phyloP scores from a whole-genome alignment of 2,329 filamentous ascomycete genomes.

The Cladosporium sp. region DNA sequence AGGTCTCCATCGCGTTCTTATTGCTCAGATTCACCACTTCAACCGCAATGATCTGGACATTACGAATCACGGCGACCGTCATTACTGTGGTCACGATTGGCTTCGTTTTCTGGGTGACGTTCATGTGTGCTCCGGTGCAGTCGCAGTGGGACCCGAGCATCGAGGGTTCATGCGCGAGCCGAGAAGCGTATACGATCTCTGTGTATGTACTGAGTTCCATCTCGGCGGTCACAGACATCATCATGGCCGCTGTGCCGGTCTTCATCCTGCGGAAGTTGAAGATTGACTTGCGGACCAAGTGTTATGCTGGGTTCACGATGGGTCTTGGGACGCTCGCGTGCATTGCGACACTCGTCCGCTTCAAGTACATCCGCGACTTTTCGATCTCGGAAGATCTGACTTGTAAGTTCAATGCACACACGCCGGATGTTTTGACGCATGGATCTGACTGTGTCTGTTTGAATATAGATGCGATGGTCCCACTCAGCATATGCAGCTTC shows the following conservation, averaged over 20 bases:
- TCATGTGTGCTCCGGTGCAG: background rate
- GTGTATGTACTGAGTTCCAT: background rate
- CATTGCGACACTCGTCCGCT: background rate
- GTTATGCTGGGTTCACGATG: background rate
- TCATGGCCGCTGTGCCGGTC: background rate
- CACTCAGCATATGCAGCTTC: background rate
- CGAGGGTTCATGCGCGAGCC: background rate
- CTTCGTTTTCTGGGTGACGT: background rate
- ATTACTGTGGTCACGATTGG: background rate
- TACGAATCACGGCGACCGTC: background rate
- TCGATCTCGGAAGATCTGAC: background rate
- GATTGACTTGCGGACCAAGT: background rate
- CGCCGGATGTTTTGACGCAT: background rate
- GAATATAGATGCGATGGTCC: background rate
- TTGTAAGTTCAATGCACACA: background rate
- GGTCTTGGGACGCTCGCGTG: background rate
- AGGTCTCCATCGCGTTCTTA: background rate
- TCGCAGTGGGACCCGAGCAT: constrained; percentile 1
- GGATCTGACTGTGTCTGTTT: background rate
- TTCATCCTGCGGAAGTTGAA: background rate
- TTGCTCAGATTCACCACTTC: background rate
- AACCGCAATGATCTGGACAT: background rate
- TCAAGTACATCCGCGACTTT: constrained; percentile 6
- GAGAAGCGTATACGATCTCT: background rate
- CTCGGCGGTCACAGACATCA: background rate